phyloP scores from a whole-genome alignment of 257 asterid genomes.

The Solanum corneliomulleri region DNA sequence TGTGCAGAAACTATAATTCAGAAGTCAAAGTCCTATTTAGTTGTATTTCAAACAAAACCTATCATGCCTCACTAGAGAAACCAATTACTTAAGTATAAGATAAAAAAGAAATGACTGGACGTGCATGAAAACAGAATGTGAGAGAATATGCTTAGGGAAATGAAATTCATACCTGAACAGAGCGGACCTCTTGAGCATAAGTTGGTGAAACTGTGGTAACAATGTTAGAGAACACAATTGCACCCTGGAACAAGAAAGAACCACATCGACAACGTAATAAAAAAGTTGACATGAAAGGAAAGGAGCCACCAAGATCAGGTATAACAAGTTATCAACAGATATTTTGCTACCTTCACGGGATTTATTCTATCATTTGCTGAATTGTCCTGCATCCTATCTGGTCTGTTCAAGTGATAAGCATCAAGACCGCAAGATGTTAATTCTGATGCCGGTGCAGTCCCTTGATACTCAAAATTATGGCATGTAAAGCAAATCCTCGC shows the following conservation, averaged over 20 bases:
- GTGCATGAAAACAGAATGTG: background rate
- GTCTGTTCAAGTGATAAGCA: conserved; percentile 68
- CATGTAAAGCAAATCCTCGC: conserved; percentile 97
- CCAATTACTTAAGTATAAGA: background rate
- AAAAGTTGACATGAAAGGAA: background rate
- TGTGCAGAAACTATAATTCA: background rate
- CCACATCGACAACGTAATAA: background rate
- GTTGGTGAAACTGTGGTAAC: conserved; percentile 98
- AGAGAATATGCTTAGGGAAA: background rate
- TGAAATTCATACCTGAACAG: conserved; percentile 52
- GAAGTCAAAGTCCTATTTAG: background rate
- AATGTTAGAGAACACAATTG: conserved; percentile 89
- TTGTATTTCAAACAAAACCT: background rate
- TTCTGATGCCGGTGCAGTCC: conserved; percentile 72
- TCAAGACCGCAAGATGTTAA: conserved; percentile 95
- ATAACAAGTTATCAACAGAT: background rate
- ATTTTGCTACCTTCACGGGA: conserved; percentile 61
- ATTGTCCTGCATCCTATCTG: conserved; percentile 97
- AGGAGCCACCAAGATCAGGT: background rate
- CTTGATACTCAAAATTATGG: conserved; percentile 99
- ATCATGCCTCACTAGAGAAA: background rate
- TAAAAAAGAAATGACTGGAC: background rate
- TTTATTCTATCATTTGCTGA: conserved; percentile 64
- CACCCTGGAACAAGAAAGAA: conserved; percentile 59
- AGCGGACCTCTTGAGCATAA: conserved; percentile 86